Evolutionary conservation across 192 early-diverging fungal species (phyloP).

Genomic region (Cladochytrium replicatum): DNA sequence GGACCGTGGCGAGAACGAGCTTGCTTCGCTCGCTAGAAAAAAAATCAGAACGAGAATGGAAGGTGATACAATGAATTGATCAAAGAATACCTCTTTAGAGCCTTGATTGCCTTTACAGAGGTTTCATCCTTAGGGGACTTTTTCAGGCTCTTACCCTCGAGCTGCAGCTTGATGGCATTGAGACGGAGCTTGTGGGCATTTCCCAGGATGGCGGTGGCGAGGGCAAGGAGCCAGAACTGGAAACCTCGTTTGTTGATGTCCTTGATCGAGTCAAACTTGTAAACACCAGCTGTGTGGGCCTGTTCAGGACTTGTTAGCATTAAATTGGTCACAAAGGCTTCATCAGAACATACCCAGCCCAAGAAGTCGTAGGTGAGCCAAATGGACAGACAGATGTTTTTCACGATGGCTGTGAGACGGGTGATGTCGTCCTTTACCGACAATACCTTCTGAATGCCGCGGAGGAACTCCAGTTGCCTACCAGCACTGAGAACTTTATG

Average conservation of each 20-base stretch:
- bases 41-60: background rate
- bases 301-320: too few relatives aligned
- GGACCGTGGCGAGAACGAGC: constrained; percentile 37
- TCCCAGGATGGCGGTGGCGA: constrained; percentile 49
- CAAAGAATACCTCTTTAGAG: constrained; percentile 3
- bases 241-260: constrained; percentile 43
- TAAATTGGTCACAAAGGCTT: background rate
- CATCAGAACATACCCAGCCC: constrained; percentile 42
- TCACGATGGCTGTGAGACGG: constrained; percentile 37
- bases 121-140: constrained; percentile 13
- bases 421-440: constrained; percentile 50
- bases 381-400: constrained; percentile 45
- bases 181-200: constrained; percentile 57
- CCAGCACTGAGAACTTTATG: constrained; percentile 54
- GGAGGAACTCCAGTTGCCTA: constrained; percentile 58
- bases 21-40: constrained; percentile 46
- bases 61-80: background rate
- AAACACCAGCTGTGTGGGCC: constrained; percentile 48
- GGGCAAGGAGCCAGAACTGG: constrained; percentile 59
- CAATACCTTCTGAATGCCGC: constrained; percentile 42
- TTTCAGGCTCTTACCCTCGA: constrained; percentile 17
- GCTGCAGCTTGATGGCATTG: constrained; percentile 33
- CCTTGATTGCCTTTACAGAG: constrained; percentile 17
- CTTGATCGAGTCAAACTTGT: constrained; percentile 55
- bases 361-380: constrained; percentile 57